Conservation (phyloP, 768 basidiomycete genomes). For the Naganishia antarctica region DNA sequence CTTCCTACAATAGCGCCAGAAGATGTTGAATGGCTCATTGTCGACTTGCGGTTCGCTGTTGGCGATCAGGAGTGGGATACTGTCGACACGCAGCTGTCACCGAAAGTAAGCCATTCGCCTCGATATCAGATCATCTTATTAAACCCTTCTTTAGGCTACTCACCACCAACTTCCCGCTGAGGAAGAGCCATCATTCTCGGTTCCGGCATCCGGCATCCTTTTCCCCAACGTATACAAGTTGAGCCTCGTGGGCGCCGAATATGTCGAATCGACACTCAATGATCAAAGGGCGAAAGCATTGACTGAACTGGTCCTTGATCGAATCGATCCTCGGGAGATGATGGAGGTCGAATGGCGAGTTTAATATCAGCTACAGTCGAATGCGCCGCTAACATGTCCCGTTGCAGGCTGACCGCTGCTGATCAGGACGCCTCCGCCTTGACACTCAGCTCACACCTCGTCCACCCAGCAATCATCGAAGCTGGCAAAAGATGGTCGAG, state of each 20-base stretch:
- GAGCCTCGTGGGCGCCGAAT: conserved; percentile 23
- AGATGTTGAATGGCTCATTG: conserved; percentile 21
- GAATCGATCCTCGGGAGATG: conserved; percentile 7
- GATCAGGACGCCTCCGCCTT: conserved; percentile 12
- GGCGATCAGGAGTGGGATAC: conserved; percentile 17
- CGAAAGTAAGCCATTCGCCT: conserved; percentile 1
- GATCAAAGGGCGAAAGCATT: conserved; percentile 1
- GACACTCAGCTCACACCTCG: conserved; percentile 21
- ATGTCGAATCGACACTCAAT: conserved; percentile 11
- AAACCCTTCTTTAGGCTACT: neutral
- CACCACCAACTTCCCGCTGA: neutral
- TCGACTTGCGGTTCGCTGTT: conserved; percentile 18
- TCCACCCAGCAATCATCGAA: conserved; percentile 19
- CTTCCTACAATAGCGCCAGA: conserved; percentile 16
- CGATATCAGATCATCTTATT: neutral
- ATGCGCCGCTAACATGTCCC: neutral
- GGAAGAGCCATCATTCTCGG: neutral
- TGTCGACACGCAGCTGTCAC: neutral
- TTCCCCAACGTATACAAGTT: conserved; percentile 23
- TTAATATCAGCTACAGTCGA: too few species aligned
- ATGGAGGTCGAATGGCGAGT: conserved; percentile 26
- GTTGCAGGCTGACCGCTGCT: conserved; percentile 4
- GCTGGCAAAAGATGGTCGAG: conserved; percentile 19
- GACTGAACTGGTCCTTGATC: conserved; percentile 3
- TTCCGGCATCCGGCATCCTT: neutral